Base-by-base conservation (phyloP, 805 yeast genomes). In the Yamadazyma sp. region DNA sequence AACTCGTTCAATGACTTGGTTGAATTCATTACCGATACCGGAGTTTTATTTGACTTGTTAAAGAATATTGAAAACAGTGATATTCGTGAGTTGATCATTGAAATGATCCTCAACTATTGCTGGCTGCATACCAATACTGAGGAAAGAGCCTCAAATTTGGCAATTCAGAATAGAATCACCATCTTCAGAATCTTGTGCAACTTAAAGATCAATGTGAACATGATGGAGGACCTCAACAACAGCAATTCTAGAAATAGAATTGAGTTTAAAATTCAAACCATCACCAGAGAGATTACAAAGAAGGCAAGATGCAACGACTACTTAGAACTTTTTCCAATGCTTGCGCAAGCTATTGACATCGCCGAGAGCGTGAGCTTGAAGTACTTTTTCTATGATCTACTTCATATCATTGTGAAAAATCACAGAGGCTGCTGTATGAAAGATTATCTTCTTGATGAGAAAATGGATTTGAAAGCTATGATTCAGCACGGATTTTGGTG, bases 71-170 rank as follows among this genome's bases (percentile, higher is more conserved):
- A 45, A 4, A 48, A 48, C 7, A 13, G 49, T 0, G 48, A 56
- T 15, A 37, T 56, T 4, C 53, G 63, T 11, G 51, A 59, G 30
- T 46, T 62, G 1, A 32, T 73, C 14, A 31, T 71, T 9, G 79
- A 74, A 21, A 50, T 67, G 50, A 42, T 73, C 3, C 48, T 74
- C 12, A 62, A 59, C 32, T 75, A 71, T 44, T 69, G 75, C 38
- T 68, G 71, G 54, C 20, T 27, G 6, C 47, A 47, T 9, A 43
- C 45, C 41, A 41, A 36, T 22, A 24, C 14, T 26, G 12, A 31
- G 13, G 11, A 13, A 14, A 20, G n/a, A 18, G 10, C 20, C 3
- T 11, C 6, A 3, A 13, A 21, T 11, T 20, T 11, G 15, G 11
- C 25, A 26, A 46, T 64, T 4, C 64, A 57, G 32, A 49, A 54